Percentiles rank a stretch among this genome's conserved stretches.
Conservation (phyloP, 2,329 filamentous ascomycete genomes). For the Ascochyta fabae region DNA sequence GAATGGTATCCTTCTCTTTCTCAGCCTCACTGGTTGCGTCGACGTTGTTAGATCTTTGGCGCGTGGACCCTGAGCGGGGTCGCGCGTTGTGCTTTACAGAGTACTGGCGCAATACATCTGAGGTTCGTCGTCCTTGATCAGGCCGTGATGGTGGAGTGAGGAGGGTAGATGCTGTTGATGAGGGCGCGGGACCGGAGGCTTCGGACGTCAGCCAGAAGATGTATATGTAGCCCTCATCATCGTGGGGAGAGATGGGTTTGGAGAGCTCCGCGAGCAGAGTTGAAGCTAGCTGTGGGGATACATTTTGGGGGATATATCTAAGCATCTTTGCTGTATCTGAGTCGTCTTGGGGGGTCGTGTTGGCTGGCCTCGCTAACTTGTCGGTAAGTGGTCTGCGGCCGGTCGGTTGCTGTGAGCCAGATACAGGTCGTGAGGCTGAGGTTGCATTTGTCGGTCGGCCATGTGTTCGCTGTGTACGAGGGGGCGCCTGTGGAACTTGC, state of each 20-base stretch:
- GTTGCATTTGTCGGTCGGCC: constrained; percentile 3
- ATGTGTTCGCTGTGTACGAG: constrained; percentile 8
- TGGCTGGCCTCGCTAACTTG: neutral
- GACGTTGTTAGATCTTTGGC: constrained; percentile 27
- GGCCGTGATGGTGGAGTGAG: constrained; percentile 61
- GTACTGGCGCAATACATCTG: constrained; percentile 44
- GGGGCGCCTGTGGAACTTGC: constrained; percentile 21
- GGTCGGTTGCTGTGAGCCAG: neutral
- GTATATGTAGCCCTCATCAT: constrained; percentile 91
- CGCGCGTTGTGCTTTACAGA: constrained; percentile 30
- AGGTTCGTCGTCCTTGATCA: constrained; percentile 38
- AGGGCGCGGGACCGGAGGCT: constrained; percentile 60
- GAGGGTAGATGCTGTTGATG: constrained; percentile 53
- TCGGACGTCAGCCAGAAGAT: constrained; percentile 92
- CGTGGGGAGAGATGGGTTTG: constrained; percentile 74
- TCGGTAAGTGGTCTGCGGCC: neutral
- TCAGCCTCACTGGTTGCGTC: neutral
- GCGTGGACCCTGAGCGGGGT: constrained; percentile 11
- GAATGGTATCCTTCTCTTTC: constrained; percentile 62
- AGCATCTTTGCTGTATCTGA: constrained; percentile 56
- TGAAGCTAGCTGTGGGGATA: constrained; percentile 72
- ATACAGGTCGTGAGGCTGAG: neutral
- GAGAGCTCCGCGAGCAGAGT: constrained; percentile 76
- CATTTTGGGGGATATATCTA: constrained; percentile 71
- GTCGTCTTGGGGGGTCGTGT: neutral